Conservation (phyloP, 495 filamentous ascomycete species). For the Penicillium dipodomyicola region DNA sequence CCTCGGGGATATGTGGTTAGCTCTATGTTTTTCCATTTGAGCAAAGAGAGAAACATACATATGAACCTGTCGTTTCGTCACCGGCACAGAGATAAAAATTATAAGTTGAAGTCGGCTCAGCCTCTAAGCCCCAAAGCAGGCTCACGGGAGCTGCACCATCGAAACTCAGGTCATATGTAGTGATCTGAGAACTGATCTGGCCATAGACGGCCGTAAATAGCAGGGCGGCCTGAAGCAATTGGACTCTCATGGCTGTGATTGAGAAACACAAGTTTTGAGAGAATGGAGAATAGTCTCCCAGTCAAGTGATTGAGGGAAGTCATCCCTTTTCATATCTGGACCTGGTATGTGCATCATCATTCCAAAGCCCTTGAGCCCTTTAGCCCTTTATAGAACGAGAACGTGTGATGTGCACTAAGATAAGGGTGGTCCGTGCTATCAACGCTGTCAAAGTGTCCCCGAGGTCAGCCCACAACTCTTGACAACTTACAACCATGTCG, state of each 20-base stretch:
- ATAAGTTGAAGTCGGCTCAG: conserved; percentile 51
- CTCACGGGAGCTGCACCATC: conserved; percentile 49
- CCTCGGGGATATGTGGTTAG: conserved; percentile 4
- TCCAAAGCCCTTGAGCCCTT: conserved; percentile 3
- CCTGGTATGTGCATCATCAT: conserved; percentile 14
- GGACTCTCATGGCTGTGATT: conserved; percentile 35
- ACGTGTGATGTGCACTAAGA: neutral
- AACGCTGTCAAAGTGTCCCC: neutral
- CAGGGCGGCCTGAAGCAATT: conserved; percentile 40
- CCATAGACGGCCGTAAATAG: conserved; percentile 49
- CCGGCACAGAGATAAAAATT: conserved; percentile 63
- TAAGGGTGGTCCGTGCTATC: conserved; percentile 6
- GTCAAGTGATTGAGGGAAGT: neutral
- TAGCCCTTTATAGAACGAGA: too few species aligned
- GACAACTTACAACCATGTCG: conserved; percentile 25
- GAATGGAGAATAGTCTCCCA: neutral
- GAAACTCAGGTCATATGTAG: conserved; percentile 48
- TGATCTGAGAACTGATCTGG: conserved; percentile 38
- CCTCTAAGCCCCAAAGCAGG: conserved; percentile 26
- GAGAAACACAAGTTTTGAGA: conserved; percentile 8
- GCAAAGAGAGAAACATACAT: conserved; percentile 27
- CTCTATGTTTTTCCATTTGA: neutral
- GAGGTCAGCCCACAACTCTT: neutral
- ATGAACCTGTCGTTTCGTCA: conserved; percentile 50
- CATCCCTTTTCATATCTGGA: conserved; percentile 9